These are phyloP conservation scores for Talaromyces adpressus DNA, from an alignment of 495 filamentous ascomycete genomes.

Conservation along the genomic window DNA sequence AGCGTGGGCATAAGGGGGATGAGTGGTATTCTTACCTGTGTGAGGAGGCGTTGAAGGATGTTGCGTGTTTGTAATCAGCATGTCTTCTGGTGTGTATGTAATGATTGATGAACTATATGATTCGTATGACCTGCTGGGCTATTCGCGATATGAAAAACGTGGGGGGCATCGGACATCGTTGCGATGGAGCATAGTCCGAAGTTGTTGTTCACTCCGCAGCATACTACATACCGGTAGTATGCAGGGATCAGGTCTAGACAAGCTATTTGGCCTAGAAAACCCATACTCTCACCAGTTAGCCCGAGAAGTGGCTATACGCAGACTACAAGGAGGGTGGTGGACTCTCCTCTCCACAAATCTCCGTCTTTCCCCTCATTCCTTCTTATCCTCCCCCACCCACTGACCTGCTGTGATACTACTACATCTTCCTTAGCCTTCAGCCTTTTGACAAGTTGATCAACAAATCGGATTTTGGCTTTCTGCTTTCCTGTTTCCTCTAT, in stretches of 20 bases:
- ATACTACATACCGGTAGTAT: too few relatives aligned
- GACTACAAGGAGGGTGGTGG: not conserved
- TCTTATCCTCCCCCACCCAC: not conserved
- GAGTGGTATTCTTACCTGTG: conserved; percentile 12
- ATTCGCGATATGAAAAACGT: too few relatives aligned
- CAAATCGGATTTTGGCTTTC: not conserved
- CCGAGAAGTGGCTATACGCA: not conserved
- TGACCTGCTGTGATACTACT: not conserved
- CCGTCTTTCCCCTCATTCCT: not conserved
- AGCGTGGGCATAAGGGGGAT: conserved; percentile 30
- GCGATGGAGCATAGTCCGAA: not conserved
- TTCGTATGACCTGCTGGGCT: too few relatives aligned
- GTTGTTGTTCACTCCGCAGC: too few relatives aligned
- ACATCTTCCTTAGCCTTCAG: not conserved
- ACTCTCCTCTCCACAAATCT: not conserved
- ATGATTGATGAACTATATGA: too few relatives aligned
- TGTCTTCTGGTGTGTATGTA: too few relatives aligned
- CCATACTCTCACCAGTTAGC: too few relatives aligned
- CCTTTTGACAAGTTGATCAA: not conserved
- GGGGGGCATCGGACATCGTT: not conserved
- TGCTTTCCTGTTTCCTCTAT: not conserved
- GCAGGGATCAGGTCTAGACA: not conserved
- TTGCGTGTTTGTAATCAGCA: not conserved
- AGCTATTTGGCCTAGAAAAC: not conserved
- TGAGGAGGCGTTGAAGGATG: not conserved